Evolutionary conservation across 176 grass and related monocot genomes (phyloP).

Genomic region (Oryza longistaminata): DNA sequence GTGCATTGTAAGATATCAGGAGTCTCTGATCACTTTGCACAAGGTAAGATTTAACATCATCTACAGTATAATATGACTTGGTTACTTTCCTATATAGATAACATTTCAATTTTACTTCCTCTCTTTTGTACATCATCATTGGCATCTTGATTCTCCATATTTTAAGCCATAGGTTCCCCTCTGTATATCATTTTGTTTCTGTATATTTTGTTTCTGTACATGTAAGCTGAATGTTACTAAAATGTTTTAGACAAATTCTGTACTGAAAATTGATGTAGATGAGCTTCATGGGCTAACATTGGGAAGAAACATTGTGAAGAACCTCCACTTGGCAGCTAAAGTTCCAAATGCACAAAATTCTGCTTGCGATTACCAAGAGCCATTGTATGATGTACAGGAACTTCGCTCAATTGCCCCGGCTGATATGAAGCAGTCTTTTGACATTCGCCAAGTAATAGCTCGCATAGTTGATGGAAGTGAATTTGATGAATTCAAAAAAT

Average conservation of each 20-base stretch:
- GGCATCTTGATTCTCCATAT: not conserved
- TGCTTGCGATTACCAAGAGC: slow-evolving; percentile 70
- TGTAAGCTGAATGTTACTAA: not conserved
- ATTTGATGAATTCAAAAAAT: slow-evolving; percentile 99
- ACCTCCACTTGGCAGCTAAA: slow-evolving; percentile 85
- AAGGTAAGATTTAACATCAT: slow-evolving; percentile 57
- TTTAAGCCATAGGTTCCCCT: slow-evolving; percentile 9
- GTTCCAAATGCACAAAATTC: slow-evolving; percentile 39
- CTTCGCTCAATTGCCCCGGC: slow-evolving; percentile 78
- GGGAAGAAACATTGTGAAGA: slow-evolving; percentile 87
- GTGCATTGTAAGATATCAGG: slow-evolving; percentile 97
- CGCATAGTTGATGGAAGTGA: slow-evolving; percentile 82
- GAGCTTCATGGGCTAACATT: slow-evolving; percentile 81
- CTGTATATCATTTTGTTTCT: slow-evolving; percentile 25
- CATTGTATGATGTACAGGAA: slow-evolving; percentile 84
- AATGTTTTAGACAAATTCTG: slow-evolving; percentile 17
- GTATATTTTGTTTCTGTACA: slow-evolving; percentile 11
- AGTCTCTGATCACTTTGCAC: slow-evolving; percentile 93
- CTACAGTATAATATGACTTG: not conserved
- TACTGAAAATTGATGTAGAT: slow-evolving; percentile 62
- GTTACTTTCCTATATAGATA: not conserved
- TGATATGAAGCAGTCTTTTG: slow-evolving; percentile 85
- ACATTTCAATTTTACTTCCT: not conserved
- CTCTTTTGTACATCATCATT: not conserved
- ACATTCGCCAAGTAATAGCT: slow-evolving; percentile 87